Conservation (phyloP, 139 green algal species). For the Closterium sp. region DNA sequence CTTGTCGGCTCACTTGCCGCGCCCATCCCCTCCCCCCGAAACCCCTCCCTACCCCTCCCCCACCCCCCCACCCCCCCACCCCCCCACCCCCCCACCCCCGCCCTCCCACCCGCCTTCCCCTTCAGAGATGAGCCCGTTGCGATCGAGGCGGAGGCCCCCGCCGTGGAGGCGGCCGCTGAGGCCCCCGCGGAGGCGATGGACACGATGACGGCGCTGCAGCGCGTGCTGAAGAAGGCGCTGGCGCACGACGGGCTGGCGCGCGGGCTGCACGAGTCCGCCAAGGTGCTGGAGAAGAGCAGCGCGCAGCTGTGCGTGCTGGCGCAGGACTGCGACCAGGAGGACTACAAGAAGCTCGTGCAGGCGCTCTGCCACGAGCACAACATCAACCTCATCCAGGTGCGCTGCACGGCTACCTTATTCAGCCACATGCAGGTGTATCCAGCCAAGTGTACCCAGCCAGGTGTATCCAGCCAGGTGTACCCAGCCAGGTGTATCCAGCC, state of each 20-base stretch:
- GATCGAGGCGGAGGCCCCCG: slow-evolving; percentile 54
- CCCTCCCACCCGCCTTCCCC: too few species aligned
- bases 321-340: slow-evolving; percentile 97
- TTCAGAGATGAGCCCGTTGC: slow-evolving; percentile 31
- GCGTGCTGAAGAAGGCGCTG: slow-evolving; percentile 97
- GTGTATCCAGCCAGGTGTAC: too few species aligned
- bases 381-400: slow-evolving; percentile 84
- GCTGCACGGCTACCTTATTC: background rate
- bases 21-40: too few species aligned
- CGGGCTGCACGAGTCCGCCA: slow-evolving; percentile 90
- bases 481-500: too few species aligned
- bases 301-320: slow-evolving; percentile 94
- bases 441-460: too few species aligned
- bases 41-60: too few species aligned
- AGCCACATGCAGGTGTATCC: background rate
- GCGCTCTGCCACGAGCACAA: slow-evolving; percentile 95
- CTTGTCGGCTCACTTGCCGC: too few species aligned
- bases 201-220: slow-evolving; percentile 88
- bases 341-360: slow-evolving; percentile 99
- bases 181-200: slow-evolving; percentile 92
- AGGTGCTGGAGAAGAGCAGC: slow-evolving; percentile 77
- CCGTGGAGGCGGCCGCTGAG: slow-evolving; percentile 55
- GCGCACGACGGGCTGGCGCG: slow-evolving; percentile 92
- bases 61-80: too few species aligned
- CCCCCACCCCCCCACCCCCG: too few species aligned